phyloP scores from a whole-genome alignment of 768 basidiomycete genomes.

The Mycena capillaripes region DNA sequence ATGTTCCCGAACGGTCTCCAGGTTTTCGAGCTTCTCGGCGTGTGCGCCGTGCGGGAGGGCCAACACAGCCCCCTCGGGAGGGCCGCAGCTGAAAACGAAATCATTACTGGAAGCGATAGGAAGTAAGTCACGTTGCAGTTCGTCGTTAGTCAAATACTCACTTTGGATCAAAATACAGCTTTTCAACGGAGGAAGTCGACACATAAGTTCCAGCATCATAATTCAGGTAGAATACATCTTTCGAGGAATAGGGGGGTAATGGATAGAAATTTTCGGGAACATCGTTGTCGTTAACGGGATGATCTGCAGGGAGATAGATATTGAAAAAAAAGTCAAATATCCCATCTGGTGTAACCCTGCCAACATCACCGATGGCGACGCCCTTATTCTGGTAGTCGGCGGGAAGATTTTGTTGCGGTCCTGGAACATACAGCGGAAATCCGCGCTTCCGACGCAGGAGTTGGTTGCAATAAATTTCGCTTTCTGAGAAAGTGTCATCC shows the following conservation, averaged over 20 bases:
- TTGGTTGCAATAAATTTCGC: slow-evolving; percentile 17
- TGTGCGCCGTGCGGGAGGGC: slow-evolving; percentile 33
- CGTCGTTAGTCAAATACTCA: neutral
- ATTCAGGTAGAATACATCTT: neutral
- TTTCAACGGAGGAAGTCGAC: neutral
- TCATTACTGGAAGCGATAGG: neutral
- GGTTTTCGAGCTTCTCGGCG: slow-evolving; percentile 19
- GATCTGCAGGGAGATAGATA: slow-evolving; percentile 40
- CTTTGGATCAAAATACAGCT: neutral
- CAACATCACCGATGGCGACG: slow-evolving; percentile 51
- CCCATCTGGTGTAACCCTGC: slow-evolving; percentile 46
- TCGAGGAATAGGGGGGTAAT: neutral
- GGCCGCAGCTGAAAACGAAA: neutral
- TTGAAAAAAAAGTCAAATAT: slow-evolving; percentile 52
- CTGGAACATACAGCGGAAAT: slow-evolving; percentile 48
- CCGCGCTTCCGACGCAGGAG: slow-evolving; percentile 38
- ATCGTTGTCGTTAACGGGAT: slow-evolving; percentile 43
- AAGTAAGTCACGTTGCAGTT: neutral
- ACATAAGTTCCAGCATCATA: neutral
- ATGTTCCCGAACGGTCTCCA: slow-evolving; percentile 14
- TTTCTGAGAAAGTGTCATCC: slow-evolving; percentile 6
- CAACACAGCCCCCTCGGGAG: slow-evolving; percentile 31
- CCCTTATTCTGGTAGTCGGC: slow-evolving; percentile 39
- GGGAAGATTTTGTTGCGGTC: slow-evolving; percentile 37
- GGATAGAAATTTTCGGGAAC: slow-evolving; percentile 45